phyloP scores from a whole-genome alignment of 345 rosid genomes.

The Zanthoxylum bungeanum region DNA sequence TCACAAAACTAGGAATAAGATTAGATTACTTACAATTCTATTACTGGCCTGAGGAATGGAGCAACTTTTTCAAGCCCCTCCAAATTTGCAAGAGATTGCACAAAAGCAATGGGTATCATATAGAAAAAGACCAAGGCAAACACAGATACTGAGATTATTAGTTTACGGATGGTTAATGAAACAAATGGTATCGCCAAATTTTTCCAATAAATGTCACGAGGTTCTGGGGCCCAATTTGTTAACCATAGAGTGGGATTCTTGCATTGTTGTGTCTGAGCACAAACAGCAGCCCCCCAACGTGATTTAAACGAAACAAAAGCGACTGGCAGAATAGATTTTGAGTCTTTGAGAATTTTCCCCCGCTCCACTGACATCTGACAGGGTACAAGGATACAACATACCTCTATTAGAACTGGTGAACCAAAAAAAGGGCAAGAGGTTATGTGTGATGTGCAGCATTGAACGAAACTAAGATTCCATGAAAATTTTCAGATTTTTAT shows the following conservation, averaged over 20 bases:
- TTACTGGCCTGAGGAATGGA: constrained; percentile 94
- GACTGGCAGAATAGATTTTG: constrained; percentile 72
- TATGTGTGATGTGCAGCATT: too few relatives aligned
- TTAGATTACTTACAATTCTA: constrained; percentile 63
- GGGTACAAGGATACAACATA: too few relatives aligned
- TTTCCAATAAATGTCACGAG: constrained; percentile 92
- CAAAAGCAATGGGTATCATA: constrained; percentile 99
- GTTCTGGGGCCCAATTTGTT: constrained; percentile 96
- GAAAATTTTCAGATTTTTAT: neutral
- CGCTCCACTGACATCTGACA: constrained; percentile 77
- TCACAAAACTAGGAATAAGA: neutral
- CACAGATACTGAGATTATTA: constrained; percentile 62
- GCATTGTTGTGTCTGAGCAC: constrained; percentile 98
- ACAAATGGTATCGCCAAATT: constrained; percentile 91
- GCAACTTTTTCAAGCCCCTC: constrained; percentile 89
- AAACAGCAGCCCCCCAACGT: constrained; percentile 97
- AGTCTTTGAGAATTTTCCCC: constrained; percentile 61
- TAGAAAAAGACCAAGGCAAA: constrained; percentile 92
- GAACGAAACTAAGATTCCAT: neutral
- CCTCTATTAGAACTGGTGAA: neutral
- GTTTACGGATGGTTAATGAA: constrained; percentile 74
- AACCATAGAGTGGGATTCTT: constrained; percentile 88
- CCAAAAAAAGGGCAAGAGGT: constrained; percentile 8
- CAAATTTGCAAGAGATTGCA: constrained; percentile 95
- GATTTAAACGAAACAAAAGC: constrained; percentile 89